Evolutionary conservation across 768 basidiomycete genomes (phyloP).

Genomic region (Pluteus cervinus): DNA sequence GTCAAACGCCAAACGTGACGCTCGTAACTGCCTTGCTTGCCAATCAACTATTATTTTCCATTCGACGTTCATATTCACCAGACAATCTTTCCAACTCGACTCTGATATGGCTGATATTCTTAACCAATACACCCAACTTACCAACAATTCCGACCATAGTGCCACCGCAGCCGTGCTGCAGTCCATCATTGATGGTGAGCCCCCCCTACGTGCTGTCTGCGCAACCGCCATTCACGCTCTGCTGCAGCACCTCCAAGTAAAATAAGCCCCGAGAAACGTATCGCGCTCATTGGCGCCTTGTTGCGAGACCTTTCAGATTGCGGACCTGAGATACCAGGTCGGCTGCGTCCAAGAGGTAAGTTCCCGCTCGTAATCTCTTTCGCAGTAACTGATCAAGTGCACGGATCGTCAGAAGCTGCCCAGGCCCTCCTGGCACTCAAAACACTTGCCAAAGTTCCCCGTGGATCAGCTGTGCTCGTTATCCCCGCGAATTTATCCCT

Average conservation of each 20-base stretch:
- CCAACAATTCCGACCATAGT: constrained; percentile 37
- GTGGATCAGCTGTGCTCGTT: constrained; percentile 60
- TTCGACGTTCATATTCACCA: too few relatives aligned
- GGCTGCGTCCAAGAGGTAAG: constrained; percentile 29
- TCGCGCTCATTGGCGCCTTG: constrained; percentile 50
- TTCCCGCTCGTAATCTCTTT: constrained; percentile 6
- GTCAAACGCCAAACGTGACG: not conserved
- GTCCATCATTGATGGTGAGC: constrained; percentile 44
- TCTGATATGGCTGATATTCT: constrained; percentile 43
- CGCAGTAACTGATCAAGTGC: too few relatives aligned
- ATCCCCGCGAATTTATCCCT: constrained; percentile 47
- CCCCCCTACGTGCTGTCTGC: constrained; percentile 3
- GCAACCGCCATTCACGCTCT: constrained; percentile 2
- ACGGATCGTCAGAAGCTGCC: constrained; percentile 68
- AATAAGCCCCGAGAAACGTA: constrained; percentile 41
- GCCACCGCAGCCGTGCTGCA: constrained; percentile 43
- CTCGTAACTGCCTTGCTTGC: not conserved
- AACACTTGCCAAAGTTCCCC: constrained; percentile 62
- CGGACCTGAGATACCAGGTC: constrained; percentile 4
- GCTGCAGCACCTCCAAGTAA: constrained; percentile 39
- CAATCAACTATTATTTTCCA: constrained; percentile 1
- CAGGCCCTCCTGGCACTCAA: constrained; percentile 69
- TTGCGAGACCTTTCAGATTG: constrained; percentile 50
- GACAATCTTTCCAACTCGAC: constrained; percentile 5
- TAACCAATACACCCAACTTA: constrained; percentile 40